Percentiles rank a stretch among this genome's conserved stretches.
Evolutionary conservation across 2,329 filamentous ascomycete genomes (phyloP).

Genomic region (Ceratocystis variospora): DNA sequence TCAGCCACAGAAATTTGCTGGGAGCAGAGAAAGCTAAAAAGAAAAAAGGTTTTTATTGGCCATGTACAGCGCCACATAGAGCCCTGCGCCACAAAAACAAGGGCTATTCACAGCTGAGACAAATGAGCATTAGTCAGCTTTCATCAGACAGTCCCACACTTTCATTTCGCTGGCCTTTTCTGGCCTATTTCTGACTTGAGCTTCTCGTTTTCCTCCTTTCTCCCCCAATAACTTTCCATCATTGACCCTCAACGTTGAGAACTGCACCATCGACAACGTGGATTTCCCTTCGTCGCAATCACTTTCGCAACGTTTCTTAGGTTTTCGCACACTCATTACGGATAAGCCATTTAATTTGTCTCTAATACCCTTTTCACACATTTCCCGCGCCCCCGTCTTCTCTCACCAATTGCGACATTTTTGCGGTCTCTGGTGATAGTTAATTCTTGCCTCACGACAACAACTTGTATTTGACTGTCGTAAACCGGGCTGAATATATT

Average conservation of each 20-base stretch:
- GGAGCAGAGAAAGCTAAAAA: no score
- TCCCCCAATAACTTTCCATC: neutral
- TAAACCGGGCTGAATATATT: neutral
- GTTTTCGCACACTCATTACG: neutral
- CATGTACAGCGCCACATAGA: neutral
- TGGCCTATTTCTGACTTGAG: neutral
- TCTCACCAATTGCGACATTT: neutral
- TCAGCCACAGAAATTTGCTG: no score
- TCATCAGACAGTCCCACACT: neutral
- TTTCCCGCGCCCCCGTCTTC: neutral
- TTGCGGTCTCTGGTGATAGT: constrained; percentile 1
- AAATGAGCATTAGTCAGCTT: neutral
- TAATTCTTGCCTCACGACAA: constrained; percentile 8
- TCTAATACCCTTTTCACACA: neutral
- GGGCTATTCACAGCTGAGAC: neutral
- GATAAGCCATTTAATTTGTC: neutral
- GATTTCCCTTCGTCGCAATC: neutral
- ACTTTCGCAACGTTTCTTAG: neutral
- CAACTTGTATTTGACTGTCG: constrained; percentile 6
- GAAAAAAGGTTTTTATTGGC: neutral
- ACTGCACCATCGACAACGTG: neutral
- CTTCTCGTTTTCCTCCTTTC: neutral
- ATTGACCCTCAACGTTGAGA: constrained; percentile 7
- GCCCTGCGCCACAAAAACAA: neutral
- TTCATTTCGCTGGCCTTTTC: neutral